Evolutionary conservation across 2,329 filamentous ascomycete species (phyloP).

Genomic region (Fusarium annulatum): DNA sequence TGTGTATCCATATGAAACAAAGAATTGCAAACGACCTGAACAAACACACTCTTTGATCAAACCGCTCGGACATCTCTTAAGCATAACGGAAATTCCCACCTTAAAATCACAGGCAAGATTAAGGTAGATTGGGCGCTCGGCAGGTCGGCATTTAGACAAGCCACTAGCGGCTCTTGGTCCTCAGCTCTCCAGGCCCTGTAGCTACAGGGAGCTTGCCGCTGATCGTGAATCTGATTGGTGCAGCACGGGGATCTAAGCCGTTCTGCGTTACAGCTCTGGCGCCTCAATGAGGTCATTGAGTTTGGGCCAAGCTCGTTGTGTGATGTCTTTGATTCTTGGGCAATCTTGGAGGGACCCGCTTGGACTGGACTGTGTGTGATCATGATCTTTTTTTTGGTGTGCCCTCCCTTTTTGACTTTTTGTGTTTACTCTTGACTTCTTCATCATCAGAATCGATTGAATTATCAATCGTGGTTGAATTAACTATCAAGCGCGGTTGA

Average conservation of each 20-base stretch:
- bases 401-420: neutral
- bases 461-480: neutral
- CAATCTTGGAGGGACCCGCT: constrained; percentile 34
- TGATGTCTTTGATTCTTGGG: constrained; percentile 36
- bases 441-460: neutral
- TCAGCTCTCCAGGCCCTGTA: constrained; percentile 30
- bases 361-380: constrained; percentile 1
- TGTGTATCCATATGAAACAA: neutral
- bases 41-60: neutral
- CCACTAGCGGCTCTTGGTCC: constrained; percentile 34
- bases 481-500: neutral
- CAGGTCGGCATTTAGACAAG: constrained; percentile 32
- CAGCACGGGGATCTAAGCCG: neutral
- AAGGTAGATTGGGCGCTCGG: constrained; percentile 12
- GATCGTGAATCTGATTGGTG: neutral
- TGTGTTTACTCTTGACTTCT: neutral
- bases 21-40: neutral
- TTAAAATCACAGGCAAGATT: constrained; percentile 2
- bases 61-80: neutral
- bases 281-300: constrained; percentile 34
- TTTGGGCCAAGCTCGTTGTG: constrained; percentile 21
- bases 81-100: neutral
- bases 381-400: constrained; percentile 6
- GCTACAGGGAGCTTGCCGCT: neutral
- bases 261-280: constrained; percentile 20